Conservation (phyloP, 305 asterid species). For the Ilex paraguariensis region DNA sequence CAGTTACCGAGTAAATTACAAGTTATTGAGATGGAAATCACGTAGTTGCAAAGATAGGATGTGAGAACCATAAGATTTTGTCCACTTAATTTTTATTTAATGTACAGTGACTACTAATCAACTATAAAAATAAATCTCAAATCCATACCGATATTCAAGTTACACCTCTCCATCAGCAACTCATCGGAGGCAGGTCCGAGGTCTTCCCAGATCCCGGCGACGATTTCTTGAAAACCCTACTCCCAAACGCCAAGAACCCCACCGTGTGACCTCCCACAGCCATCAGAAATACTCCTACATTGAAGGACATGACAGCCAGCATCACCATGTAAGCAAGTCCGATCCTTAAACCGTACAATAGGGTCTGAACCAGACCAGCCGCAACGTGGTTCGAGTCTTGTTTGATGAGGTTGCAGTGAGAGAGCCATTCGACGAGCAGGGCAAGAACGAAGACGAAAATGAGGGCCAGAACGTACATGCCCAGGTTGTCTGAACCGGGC, state of each 20-base stretch:
- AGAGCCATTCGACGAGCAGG: background rate
- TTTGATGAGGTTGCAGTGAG: background rate
- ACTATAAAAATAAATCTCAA: no score
- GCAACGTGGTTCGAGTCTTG: background rate
- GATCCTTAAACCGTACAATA: background rate
- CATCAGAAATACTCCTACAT: conserved; percentile 24
- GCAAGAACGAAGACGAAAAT: background rate
- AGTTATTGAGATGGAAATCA: no score
- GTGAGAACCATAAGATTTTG: no score
- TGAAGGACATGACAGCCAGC: conserved; percentile 41
- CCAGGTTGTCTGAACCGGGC: background rate
- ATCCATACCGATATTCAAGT: no score
- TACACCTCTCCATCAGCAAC: background rate
- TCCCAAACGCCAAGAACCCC: conserved; percentile 28
- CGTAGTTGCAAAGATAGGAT: no score
- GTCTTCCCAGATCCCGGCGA: no score
- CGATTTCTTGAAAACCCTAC: conserved; percentile 2
- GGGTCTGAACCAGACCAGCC: background rate
- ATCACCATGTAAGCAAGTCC: conserved; percentile 23
- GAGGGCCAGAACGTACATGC: background rate
- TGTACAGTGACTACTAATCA: no score
- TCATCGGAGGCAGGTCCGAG: background rate
- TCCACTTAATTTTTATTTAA: no score
- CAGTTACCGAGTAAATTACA: no score
- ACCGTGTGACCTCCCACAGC: conserved; percentile 27